Conservation (phyloP, 106 monocot species). For the Allium fistulosum region DNA sequence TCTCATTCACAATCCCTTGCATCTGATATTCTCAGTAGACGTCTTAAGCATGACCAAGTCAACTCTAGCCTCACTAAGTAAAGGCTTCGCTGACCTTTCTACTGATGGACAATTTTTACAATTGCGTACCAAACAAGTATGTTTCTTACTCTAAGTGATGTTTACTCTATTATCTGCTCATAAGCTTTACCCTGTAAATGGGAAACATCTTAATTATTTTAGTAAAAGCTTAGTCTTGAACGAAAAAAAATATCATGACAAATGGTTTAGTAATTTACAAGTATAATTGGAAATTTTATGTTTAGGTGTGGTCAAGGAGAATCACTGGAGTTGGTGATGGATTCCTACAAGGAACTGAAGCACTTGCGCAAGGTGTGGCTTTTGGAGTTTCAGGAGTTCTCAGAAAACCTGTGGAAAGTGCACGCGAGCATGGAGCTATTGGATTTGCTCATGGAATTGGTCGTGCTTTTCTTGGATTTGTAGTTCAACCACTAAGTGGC, state of each 20-base stretch:
- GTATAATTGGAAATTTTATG: too few relatives aligned
- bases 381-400: slow-evolving; percentile 97
- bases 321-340: slow-evolving; percentile 97
- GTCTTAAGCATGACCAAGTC: slow-evolving; percentile 99
- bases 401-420: slow-evolving; percentile 84
- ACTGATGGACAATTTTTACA: slow-evolving; percentile 94
- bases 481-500: slow-evolving; percentile 97
- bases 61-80: slow-evolving; percentile 92
- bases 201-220: too few relatives aligned
- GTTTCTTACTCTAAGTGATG: neutral
- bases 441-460: slow-evolving; percentile 90
- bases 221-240: too few relatives aligned
- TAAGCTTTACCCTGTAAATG: neutral
- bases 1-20: slow-evolving; percentile 95
- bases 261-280: too few relatives aligned
- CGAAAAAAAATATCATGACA: too few relatives aligned
- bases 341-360: slow-evolving; percentile 95
- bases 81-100: slow-evolving; percentile 98
- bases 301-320: slow-evolving; percentile 86
- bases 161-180: neutral
- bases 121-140: slow-evolving; percentile 84
- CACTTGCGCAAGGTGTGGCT: slow-evolving; percentile 93
- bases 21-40: slow-evolving; percentile 91
- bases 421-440: slow-evolving; percentile 67
- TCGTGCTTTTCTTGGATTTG: slow-evolving; percentile 80